These are phyloP conservation scores for Conticribra guillardii DNA, from an alignment of 108 stramenopile genomes.

Conservation along the genomic window DNA sequence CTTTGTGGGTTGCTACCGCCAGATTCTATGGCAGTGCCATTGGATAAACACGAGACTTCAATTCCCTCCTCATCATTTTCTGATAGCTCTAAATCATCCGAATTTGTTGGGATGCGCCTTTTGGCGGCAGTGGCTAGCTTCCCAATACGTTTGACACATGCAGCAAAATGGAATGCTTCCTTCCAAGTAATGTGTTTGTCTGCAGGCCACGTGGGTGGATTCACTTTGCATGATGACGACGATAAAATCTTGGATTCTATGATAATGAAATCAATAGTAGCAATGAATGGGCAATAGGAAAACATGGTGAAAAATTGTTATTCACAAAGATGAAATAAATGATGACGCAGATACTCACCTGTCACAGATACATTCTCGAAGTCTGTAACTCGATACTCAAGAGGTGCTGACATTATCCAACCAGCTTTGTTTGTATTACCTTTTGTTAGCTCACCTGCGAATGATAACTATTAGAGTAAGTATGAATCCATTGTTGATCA, in stretches of 20 bases:
- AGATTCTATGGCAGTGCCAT: constrained; percentile 18
- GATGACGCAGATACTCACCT: constrained; percentile 17
- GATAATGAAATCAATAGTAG: neutral
- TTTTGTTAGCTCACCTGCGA: constrained; percentile 73
- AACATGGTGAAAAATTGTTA: too few relatives aligned
- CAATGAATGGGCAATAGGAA: too few relatives aligned
- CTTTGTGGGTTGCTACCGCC: neutral
- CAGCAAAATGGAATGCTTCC: constrained; percentile 88
- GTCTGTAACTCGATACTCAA: constrained; percentile 80
- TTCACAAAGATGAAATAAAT: neutral
- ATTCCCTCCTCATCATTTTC: constrained; percentile 48
- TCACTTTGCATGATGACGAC: constrained; percentile 8
- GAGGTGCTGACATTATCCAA: constrained; percentile 76
- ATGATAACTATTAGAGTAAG: constrained; percentile 48
- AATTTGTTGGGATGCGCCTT: constrained; percentile 22
- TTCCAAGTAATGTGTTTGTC: constrained; percentile 76
- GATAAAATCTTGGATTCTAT: neutral
- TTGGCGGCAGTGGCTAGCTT: constrained; percentile 72
- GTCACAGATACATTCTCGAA: constrained; percentile 66
- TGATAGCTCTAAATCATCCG: constrained; percentile 9
- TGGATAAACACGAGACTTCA: constrained; percentile 39
- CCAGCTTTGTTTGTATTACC: constrained; percentile 65
- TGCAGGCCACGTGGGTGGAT: constrained; percentile 77
- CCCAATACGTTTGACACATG: constrained; percentile 80
- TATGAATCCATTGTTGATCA: too few relatives aligned